These are phyloP conservation scores for Thermomucor indicae-seudaticae DNA, from an alignment of 371 early-diverging fungal genomes.

Conservation along the genomic window DNA sequence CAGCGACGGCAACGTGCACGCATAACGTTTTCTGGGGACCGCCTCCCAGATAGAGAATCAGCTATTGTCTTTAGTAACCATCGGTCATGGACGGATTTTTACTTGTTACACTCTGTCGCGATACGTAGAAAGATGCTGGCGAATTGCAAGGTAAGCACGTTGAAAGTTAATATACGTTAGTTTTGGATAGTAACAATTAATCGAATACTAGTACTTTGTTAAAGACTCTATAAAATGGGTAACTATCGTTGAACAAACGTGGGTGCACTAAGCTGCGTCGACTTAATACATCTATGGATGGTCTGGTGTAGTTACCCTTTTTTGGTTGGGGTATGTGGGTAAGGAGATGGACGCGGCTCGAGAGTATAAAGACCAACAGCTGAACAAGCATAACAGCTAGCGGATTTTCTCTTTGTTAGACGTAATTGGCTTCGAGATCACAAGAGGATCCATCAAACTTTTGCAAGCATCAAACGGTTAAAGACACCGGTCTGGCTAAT, in stretches of 20 bases:
- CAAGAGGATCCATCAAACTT: slow-evolving; percentile 54
- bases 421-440: slow-evolving; percentile 69
- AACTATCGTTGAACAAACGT: slow-evolving; percentile 4
- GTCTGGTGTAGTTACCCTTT: slow-evolving; percentile 53
- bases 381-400: slow-evolving; percentile 41
- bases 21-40: slow-evolving; percentile 66
- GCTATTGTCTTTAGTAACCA: slow-evolving; percentile 67
- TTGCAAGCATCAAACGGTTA: slow-evolving; percentile 50
- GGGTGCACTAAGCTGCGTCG: no score
- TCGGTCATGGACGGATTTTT: slow-evolving; percentile 61
- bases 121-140: slow-evolving; percentile 58
- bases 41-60: slow-evolving; percentile 48
- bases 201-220: slow-evolving; percentile 58
- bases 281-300: no score
- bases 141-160: slow-evolving; percentile 53
- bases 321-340: slow-evolving; percentile 67
- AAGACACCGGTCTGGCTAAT: slow-evolving; percentile 72
- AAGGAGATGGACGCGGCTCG: slow-evolving; percentile 2
- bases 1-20: slow-evolving; percentile 53
- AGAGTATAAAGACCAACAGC: background rate
- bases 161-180: background rate
- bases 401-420: slow-evolving; percentile 67
- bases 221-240: slow-evolving; percentile 72
- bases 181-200: background rate
- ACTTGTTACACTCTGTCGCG: slow-evolving; percentile 62